Evolutionary conservation across 192 early-diverging fungal species (phyloP), one percentile per base, ranked within the genome.

Genomic region (Backusella psychrophila): DNA sequence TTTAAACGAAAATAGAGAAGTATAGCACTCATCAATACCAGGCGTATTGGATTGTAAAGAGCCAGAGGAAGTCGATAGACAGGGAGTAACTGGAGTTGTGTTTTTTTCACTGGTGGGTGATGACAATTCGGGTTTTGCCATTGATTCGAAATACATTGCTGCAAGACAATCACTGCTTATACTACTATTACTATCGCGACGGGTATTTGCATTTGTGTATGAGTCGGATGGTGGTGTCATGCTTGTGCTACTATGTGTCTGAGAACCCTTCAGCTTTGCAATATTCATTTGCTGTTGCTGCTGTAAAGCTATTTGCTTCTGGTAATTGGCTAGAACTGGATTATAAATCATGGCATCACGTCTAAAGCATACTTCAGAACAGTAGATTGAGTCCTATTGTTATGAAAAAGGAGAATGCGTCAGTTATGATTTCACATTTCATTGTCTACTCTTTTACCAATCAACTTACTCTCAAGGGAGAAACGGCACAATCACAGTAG

Each of bases 401-500:
- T 23, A 21, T 26, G 12, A 4, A 63, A 29, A 29, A 63, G 2
- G 7, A 29, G n/a, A 29, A 29, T 63, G 3, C 3, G 12, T 63
- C 12, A 63, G n/a, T 29, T 63, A 29, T 29, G 23, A 2, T 14
- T 63, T 63, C 11, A 11, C 29, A 59, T 8, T 26, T 2, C 23
- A 26, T 59, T 26, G 1, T 59, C 53, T 26, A 49, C 6, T 19
- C 29, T 12, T 29, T 63, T 63, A 63, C 23, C 29, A 59, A 59
- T 0, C 11, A 63, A 35, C 73, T 75, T 75, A 75, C 73, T 31
- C 29, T n/a, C 33, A 75, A 66, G 56, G 73, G 73, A 38, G 23
- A 35, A 35, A 75, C 39, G 3, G 73, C 56, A 39, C 66, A 56
- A 35, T 75, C 73, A 33, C 73, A 75, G 73, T 34, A 75, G 11